phyloP scores from a whole-genome alignment of 2,329 filamentous ascomycete genomes.

The Leptographium wingfieldii region DNA sequence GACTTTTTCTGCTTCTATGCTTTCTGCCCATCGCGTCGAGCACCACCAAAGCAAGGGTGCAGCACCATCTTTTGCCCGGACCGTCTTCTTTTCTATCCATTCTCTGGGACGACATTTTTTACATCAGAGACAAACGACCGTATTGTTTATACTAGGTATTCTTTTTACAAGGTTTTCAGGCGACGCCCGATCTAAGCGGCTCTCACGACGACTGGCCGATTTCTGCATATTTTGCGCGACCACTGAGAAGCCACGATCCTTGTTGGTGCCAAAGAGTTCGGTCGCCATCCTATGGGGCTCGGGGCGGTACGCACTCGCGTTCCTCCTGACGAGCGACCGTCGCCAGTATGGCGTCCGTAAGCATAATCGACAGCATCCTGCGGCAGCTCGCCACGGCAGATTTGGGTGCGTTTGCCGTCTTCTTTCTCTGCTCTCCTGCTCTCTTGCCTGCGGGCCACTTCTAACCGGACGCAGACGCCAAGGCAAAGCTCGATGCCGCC shows the following conservation, averaged over 20 bases:
- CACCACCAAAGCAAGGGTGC: not conserved
- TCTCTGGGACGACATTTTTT: not conserved
- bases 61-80: not conserved
- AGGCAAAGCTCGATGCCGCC: constrained; percentile 69
- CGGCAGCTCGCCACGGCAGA: constrained; percentile 43
- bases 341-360: constrained; percentile 47
- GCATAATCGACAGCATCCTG: constrained; percentile 49
- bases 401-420: constrained; percentile 29
- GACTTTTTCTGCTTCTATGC: not conserved
- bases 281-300: not conserved
- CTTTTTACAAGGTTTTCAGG: not conserved
- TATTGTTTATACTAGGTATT: not conserved
- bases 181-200: not conserved
- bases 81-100: not conserved
- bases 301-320: constrained; percentile 2
- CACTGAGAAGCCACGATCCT: not conserved
- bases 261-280: not conserved
- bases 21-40: not conserved
- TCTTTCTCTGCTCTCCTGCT: not conserved
- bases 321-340: not conserved
- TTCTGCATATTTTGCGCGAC: not conserved
- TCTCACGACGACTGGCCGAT: not conserved
- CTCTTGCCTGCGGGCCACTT: not conserved
- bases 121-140: not conserved
- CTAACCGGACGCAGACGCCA: constrained; percentile 48